Percentiles rank a stretch among this genome's conserved stretches.
Evolutionary conservation across 306 rosid species (phyloP).

Genomic region (Castanea crenata): DNA sequence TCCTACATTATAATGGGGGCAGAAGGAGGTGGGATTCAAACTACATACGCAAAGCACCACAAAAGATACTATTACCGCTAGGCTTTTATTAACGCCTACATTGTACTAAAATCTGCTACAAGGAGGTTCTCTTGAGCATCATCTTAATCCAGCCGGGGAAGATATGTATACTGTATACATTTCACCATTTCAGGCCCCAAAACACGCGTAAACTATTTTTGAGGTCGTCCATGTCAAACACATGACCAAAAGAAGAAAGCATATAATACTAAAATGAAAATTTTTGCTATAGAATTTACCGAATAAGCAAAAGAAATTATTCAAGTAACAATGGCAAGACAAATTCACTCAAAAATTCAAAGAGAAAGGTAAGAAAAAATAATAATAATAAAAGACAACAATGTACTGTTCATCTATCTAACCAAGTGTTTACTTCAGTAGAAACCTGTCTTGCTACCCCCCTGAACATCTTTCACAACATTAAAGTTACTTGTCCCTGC

Average conservation of each 20-base stretch:
- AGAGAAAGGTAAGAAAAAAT: not conserved
- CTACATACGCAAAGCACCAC: too few species aligned
- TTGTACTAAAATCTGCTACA: too few species aligned
- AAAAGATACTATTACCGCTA: too few species aligned
- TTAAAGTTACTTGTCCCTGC: not conserved
- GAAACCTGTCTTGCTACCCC: not conserved
- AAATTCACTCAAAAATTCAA: slow-evolving; percentile 30
- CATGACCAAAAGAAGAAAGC: not conserved
- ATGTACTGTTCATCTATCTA: slow-evolving; percentile 13
- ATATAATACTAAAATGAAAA: slow-evolving; percentile 10
- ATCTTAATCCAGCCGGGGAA: too few species aligned
- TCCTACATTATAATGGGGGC: too few species aligned
- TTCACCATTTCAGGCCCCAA: too few species aligned
- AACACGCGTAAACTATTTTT: not conserved
- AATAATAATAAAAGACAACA: slow-evolving; percentile 6
- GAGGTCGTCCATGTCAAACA: not conserved
- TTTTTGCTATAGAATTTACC: slow-evolving; percentile 44
- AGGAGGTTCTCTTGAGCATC: too few species aligned
- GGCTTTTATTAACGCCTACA: too few species aligned
- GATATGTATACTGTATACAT: too few species aligned
- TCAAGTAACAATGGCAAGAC: slow-evolving; percentile 32
- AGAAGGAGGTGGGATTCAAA: too few species aligned
- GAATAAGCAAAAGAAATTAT: slow-evolving; percentile 27
- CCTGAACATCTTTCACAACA: slow-evolving; percentile 16
- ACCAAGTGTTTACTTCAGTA: not conserved